Evolutionary conservation across 495 filamentous ascomycete species (phyloP).

Genomic region (Talaromyces borbonicus): DNA sequence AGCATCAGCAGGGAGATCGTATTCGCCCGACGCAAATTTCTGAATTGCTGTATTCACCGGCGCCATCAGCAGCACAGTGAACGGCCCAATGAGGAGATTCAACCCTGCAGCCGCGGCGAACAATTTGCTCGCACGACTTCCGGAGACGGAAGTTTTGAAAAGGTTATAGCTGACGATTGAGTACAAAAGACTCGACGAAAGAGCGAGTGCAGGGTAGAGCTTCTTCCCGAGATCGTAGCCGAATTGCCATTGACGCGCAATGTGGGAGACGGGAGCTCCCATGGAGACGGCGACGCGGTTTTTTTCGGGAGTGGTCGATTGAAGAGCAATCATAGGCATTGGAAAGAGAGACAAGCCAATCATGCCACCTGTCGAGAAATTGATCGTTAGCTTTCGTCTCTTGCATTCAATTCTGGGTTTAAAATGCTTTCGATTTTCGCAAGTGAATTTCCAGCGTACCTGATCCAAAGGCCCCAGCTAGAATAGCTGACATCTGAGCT

Average conservation of each 20-base stretch:
- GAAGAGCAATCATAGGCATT: neutral
- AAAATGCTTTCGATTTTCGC: neutral
- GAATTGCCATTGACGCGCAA: slow-evolving; percentile 4
- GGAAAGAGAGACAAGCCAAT: slow-evolving; percentile 1
- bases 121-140: neutral
- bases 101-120: slow-evolving; percentile 1
- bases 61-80: neutral
- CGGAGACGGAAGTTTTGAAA: neutral
- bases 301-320: neutral
- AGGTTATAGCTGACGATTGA: slow-evolving; percentile 1
- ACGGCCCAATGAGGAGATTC: neutral
- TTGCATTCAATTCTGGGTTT: neutral
- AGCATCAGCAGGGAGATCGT: neutral
- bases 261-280: neutral
- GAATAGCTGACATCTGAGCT: slow-evolving; percentile 3
- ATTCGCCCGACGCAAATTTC: neutral
- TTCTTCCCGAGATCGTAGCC: slow-evolving; percentile 2
- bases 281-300: neutral
- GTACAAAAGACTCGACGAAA: neutral
- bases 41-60: slow-evolving; percentile 1
- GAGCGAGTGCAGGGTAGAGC: slow-evolving; percentile 1
- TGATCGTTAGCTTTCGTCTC: neutral
- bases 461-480: neutral
- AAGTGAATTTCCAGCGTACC: neutral
- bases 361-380: slow-evolving; percentile 6